These are phyloP conservation scores for Mucor saturninus DNA, from an alignment of 371 early-diverging fungal species.

Conservation along the genomic window DNA sequence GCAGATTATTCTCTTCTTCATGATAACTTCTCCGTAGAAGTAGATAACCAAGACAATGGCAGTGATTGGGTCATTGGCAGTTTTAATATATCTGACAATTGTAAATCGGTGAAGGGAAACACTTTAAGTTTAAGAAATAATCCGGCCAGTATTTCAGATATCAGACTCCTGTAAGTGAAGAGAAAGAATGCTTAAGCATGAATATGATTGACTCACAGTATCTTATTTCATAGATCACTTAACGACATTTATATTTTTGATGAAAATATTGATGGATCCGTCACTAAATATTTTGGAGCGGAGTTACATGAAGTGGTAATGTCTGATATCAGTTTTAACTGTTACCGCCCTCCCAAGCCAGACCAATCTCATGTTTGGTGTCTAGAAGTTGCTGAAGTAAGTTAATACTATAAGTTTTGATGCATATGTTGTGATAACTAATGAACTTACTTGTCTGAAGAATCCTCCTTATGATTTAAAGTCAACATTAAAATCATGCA, in stretches of 20 bases:
- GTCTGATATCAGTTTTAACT: conserved; percentile 13
- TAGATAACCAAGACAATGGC: background rate
- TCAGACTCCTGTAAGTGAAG: conserved; percentile 25
- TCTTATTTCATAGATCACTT: conserved; percentile 21
- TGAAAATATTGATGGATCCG: conserved; percentile 23
- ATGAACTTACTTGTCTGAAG: too few species aligned
- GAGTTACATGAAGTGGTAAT: conserved; percentile 20
- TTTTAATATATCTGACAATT: conserved; percentile 21
- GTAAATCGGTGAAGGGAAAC: conserved; percentile 22
- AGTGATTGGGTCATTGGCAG: conserved; percentile 20
- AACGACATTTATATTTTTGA: conserved; percentile 25
- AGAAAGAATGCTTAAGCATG: conserved; percentile 19
- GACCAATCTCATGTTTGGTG: too few species aligned
- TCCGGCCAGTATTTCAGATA: conserved; percentile 23
- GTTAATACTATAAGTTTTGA: too few species aligned
- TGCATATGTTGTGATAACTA: too few species aligned
- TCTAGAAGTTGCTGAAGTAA: too few species aligned
- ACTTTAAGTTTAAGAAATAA: conserved; percentile 20
- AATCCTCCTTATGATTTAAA: too few species aligned
- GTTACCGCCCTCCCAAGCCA: too few species aligned
- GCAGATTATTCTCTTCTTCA: conserved; percentile 18
- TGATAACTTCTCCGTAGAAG: conserved; percentile 12
- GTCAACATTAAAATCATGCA: too few species aligned
- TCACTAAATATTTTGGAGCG: conserved; percentile 22
- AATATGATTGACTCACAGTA: conserved; percentile 24